Evolutionary conservation across 176 grass and related monocot species (phyloP).

Genomic region (Cocos nucifera): DNA sequence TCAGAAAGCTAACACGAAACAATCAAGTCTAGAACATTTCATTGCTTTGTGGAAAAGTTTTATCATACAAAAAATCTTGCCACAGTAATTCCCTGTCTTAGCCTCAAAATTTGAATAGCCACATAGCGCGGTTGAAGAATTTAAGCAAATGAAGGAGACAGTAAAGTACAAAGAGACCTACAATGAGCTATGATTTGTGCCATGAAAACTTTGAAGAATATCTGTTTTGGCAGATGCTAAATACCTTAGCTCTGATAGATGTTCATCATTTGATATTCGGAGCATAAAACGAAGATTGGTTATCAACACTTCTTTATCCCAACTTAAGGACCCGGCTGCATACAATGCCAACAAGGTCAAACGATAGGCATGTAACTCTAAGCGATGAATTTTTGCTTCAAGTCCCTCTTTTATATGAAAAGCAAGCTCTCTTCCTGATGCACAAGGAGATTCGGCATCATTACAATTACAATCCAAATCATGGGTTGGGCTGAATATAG

Average conservation of each 20-base stretch:
- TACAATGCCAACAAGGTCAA: constrained; percentile 44
- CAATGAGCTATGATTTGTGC: neutral
- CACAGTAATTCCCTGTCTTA: neutral
- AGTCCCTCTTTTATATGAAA: constrained; percentile 15
- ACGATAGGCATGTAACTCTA: constrained; percentile 53
- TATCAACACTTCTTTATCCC: constrained; percentile 55
- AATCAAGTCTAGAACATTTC: no score
- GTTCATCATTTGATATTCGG: constrained; percentile 60
- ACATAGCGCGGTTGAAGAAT: neutral
- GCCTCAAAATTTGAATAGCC: neutral
- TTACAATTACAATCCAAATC: neutral
- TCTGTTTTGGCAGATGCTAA: constrained; percentile 20
- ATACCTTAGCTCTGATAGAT: constrained; percentile 38
- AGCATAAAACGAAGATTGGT: constrained; percentile 45
- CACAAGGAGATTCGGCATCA: constrained; percentile 19
- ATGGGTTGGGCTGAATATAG: constrained; percentile 5
- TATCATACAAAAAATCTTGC: neutral
- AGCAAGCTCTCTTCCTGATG: constrained; percentile 12
- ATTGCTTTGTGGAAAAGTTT: no score
- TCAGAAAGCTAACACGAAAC: no score
- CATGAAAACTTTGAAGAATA: neutral
- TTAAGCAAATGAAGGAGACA: no score
- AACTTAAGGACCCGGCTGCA: constrained; percentile 41
- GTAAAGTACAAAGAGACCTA: neutral
- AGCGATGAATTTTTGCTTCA: constrained; percentile 18